Percentiles rank a stretch among this genome's conserved stretches.
Conservation (phyloP, 768 basidiomycete species). For the Lactarius deliciosus region DNA sequence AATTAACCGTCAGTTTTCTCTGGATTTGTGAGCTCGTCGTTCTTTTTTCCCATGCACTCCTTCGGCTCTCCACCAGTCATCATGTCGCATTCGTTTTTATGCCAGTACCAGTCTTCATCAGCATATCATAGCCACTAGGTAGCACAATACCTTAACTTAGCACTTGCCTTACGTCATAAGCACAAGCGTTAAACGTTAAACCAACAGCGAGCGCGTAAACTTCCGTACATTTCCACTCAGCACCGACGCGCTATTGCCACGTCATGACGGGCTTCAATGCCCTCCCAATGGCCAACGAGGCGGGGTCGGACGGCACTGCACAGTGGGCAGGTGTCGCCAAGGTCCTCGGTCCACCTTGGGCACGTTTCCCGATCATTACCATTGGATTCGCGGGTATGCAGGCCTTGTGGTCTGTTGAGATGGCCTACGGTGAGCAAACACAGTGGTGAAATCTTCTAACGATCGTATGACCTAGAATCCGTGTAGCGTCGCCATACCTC, state of each 20-base stretch:
- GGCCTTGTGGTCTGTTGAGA: slow-evolving; percentile 92
- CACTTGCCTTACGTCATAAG: not conserved
- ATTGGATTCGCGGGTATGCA: slow-evolving; percentile 81
- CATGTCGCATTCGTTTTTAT: slow-evolving; percentile 12
- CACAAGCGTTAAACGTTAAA: not conserved
- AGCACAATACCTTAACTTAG: not conserved
- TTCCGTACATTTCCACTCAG: not conserved
- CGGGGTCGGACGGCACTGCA: slow-evolving; percentile 38
- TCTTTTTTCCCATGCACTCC: slow-evolving; percentile 8
- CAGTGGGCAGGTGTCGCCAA: slow-evolving; percentile 54
- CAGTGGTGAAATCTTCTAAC: slow-evolving; percentile 1
- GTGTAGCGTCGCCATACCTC: slow-evolving; percentile 78
- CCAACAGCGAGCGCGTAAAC: not conserved
- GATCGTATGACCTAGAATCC: not conserved
- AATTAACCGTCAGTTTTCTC: not conserved
- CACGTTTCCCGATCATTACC: slow-evolving; percentile 67
- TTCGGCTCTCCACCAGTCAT: not conserved
- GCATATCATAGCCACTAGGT: slow-evolving; percentile 4
- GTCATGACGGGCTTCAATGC: slow-evolving; percentile 54
- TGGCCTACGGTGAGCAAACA: slow-evolving; percentile 68
- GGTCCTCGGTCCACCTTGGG: slow-evolving; percentile 67
- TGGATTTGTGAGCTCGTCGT: not conserved
- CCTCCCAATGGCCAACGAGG: slow-evolving; percentile 47
- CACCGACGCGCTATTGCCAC: slow-evolving; percentile 7
- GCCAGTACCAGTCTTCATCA: not conserved